Evolutionary conservation across 805 yeast genomes (phyloP), one percentile per base, ranked within the genome.

Genomic region (Ogataea nonfermentans): DNA sequence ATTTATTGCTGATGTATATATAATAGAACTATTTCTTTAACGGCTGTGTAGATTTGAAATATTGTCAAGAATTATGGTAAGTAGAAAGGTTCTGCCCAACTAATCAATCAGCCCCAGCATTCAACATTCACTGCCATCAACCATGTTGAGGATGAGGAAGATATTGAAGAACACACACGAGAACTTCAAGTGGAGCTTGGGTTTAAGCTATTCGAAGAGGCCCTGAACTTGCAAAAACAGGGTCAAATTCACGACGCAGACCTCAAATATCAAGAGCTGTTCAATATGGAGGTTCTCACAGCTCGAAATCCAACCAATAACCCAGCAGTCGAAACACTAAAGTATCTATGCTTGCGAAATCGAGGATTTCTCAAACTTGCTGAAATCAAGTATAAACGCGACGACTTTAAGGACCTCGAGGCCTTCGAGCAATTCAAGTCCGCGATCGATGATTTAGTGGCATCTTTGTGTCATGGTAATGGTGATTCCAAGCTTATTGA

Each of bases 171-270:
- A 48, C 95, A 89, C 54, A 84, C 97, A 1, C 69, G 96, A 33
- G 99, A 93, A 57, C 67, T 91, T 16, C 97, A 91, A 63, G 73
- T 81, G 14, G 98, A 93, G 59, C 85, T 84, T 55, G 93, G 95
- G 3, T 82, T 84, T 58, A 78, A 77, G 49, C 63, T 80, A 9
- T 88, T 84, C 56, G 87, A 87, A 51, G 62, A 63, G 14, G 96
- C 96, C 0, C 66, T 93, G 30, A 59, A 63, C 8, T 64, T 65
- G 8, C 91, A 93, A 49, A 78, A 79, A 46, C 59, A 65, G 1
- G 62, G 65, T 3, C 55, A 74, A 2, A 73, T 69, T 44, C 61
- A 60, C 0, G 68, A 64, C 3, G 82, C 97, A 0, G 70, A 71
- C 28, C 49, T 51, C 0, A 61, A 67, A 12, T 93, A 88, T 57